Evolutionary conservation across 2,329 filamentous ascomycete species (phyloP), one percentile per base, ranked within the genome.

Genomic region (Aaosphaeria pasadenensis): DNA sequence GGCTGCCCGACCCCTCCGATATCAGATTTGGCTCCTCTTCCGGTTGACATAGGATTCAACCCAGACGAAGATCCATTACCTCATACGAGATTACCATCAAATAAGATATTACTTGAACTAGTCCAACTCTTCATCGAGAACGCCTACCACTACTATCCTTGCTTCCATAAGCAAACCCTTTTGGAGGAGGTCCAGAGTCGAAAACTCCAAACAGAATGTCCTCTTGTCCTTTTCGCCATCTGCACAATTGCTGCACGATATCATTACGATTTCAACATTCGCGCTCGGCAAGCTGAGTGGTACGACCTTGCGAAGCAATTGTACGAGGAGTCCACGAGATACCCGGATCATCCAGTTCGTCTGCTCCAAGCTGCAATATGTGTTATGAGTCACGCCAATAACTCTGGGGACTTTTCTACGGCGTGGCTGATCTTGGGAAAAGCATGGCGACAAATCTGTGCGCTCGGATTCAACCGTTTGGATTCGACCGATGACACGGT

Each of bases 351-450:
- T 6, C 54, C 47, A 11, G 33, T 68, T 6, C 64, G 58, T 6
- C 56, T 54, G 0, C 43, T 68, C 6, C 66, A 69, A 44, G 55
- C 63, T 7, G 59, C 53, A 0, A 32, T 64, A 6, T 57, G 56
- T 29, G 52, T 68, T 7, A 48, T 60, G 6, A 53, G 54, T 31
- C 57, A 66, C 39, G 54, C 57, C 6, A 54, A 43, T 42, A 62
- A 57, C 2, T 47, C 51, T 6, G 63, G 63, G 1, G 63, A 69
- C 40, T 68, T 60, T 46, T 63, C 59, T 11, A 42, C 57, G 13
- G 57, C 54, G 32, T 68, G 62, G 60, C 43, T 66, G 2, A 58
- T 51, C n/a, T 39, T 69, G 13, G 66, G 63, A 5, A 67, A 65
- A 42, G 58, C 60, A 5, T 69, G 66, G 66, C 56, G 64, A 39